Evolutionary conservation across 176 grass and related monocot species (phyloP).

Genomic region (Aegilops speltoides): DNA sequence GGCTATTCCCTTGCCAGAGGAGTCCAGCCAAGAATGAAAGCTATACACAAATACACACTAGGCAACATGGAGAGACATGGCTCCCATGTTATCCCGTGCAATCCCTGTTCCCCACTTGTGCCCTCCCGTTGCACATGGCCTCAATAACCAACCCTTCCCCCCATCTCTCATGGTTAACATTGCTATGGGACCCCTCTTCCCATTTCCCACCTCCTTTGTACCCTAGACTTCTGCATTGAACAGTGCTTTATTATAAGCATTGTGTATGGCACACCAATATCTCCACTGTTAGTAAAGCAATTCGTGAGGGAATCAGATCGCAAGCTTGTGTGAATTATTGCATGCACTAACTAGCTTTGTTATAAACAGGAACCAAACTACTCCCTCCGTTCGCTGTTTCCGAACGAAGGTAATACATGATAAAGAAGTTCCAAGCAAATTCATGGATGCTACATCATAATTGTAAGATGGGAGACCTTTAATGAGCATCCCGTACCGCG

Average conservation of each 20-base stretch:
- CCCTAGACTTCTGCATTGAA: slow-evolving; percentile 42
- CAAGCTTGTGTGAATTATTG: slow-evolving; percentile 43
- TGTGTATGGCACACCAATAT: slow-evolving; percentile 13
- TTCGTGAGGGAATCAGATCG: slow-evolving; percentile 19
- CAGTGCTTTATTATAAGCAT: slow-evolving; percentile 38
- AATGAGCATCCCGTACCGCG: slow-evolving; percentile 23
- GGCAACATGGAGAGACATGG: slow-evolving; percentile 73
- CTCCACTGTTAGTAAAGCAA: slow-evolving; percentile 31
- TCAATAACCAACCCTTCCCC: slow-evolving; percentile 47
- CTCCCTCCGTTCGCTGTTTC: no score
- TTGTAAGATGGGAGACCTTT: slow-evolving; percentile 25
- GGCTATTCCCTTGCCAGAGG: slow-evolving; percentile 60
- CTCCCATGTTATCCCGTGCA: slow-evolving; percentile 80
- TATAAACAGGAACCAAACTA: slow-evolving; percentile 25
- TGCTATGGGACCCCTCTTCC: slow-evolving; percentile 53
- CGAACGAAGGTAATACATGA: background rate
- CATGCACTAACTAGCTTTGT: slow-evolving; percentile 32
- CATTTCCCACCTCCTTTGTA: slow-evolving; percentile 32
- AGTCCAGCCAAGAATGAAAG: slow-evolving; percentile 75
- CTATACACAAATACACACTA: slow-evolving; percentile 63
- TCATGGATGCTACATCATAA: background rate
- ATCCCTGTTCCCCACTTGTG: slow-evolving; percentile 78
- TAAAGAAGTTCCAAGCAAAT: slow-evolving; percentile 16
- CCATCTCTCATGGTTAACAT: slow-evolving; percentile 42
- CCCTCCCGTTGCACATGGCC: slow-evolving; percentile 77